Evolutionary conservation across 345 rosid genomes (phyloP), one percentile per base, ranked within the genome.

Genomic region (Hevea brasiliensis): DNA sequence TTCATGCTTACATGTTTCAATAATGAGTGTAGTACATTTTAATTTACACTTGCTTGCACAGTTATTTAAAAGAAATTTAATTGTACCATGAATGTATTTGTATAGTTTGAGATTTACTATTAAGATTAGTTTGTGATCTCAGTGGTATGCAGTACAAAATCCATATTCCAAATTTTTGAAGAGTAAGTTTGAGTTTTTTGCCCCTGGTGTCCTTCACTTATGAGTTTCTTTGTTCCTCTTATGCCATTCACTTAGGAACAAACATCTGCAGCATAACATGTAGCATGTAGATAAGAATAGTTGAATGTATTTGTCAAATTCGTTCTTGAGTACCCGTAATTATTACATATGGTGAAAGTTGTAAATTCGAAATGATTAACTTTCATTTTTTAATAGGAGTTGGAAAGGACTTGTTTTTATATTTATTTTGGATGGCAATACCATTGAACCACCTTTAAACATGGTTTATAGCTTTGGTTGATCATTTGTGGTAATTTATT

Each of bases 91-190:
- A 62, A 11, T 41, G 1, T 10, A 59, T 59, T 10, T 23, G 12
- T 59, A 32, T 20, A n/a, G 26, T 23, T 40, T 62, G 13, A 62
- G 7, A 18, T 62, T 5, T n/a, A 1, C 26, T 3, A 4, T 37
- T 20, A 8, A 7, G 20, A 41, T 40, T 37, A 40, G 44, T 42
- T 37, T 6, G 40, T n/a, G 47, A 37, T 24, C 66, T 61, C 47
- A 62, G 20, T 5, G 12, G 45, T 18, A 32, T 7, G 44, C 44
- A 55, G 8, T 26, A 58, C 13, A 18, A 26, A 61, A 35, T 40
- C 23, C 10, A 8, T 14, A 62, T 41, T 62, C 67, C 50, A 62
- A 59, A 60, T 17, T 60, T 62, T 62, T 62, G 15, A 62, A 37
- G 37, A 59, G 18, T 13, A 41, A 37, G 44, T n/a, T 61, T n/a